Evolutionary conservation across 1,139 yeast species (phyloP).

Genomic region (Chernovozyma aurita): DNA sequence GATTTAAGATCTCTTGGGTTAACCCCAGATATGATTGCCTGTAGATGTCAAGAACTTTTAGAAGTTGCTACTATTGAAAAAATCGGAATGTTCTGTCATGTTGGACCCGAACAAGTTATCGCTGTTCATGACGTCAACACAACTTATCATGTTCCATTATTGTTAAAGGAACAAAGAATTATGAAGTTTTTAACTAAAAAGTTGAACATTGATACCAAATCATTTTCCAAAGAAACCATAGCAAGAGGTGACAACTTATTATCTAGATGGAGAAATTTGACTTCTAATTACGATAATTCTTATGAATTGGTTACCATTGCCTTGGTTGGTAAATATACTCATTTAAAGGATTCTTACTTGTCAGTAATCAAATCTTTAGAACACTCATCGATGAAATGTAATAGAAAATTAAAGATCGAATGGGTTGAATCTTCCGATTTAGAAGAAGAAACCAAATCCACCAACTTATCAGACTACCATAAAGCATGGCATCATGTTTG

Average conservation of each 20-base stretch:
- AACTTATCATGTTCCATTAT: constrained; percentile 93
- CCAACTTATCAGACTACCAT: constrained; percentile 75
- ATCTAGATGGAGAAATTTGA: constrained; percentile 74
- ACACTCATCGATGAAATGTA: constrained; percentile 89
- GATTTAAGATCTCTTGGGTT: constrained; percentile 94
- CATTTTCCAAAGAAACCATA: constrained; percentile 50
- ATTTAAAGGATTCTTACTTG: constrained; percentile 90
- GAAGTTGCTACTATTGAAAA: constrained; percentile 84
- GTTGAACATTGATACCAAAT: constrained; percentile 53
- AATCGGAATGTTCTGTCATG: constrained; percentile 98
- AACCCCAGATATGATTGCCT: constrained; percentile 95
- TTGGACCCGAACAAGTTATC: constrained; percentile 93
- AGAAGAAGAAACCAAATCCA: constrained; percentile 64
- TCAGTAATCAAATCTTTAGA: constrained; percentile 94
- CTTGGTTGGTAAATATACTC: constrained; percentile 93
- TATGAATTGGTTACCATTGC: constrained; percentile 90
- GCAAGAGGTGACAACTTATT: constrained; percentile 66
- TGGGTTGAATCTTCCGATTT: constrained; percentile 96
- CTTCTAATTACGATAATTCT: constrained; percentile 73
- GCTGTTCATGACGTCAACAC: constrained; percentile 97
- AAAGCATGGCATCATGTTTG: constrained; percentile 94
- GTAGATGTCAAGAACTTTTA: constrained; percentile 86
- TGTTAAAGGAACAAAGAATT: constrained; percentile 83
- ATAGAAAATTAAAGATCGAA: constrained; percentile 75
- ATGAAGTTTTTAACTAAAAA: constrained; percentile 69